phyloP scores from a whole-genome alignment of 164 flowering plant species.

The Protea cynaroides region DNA sequence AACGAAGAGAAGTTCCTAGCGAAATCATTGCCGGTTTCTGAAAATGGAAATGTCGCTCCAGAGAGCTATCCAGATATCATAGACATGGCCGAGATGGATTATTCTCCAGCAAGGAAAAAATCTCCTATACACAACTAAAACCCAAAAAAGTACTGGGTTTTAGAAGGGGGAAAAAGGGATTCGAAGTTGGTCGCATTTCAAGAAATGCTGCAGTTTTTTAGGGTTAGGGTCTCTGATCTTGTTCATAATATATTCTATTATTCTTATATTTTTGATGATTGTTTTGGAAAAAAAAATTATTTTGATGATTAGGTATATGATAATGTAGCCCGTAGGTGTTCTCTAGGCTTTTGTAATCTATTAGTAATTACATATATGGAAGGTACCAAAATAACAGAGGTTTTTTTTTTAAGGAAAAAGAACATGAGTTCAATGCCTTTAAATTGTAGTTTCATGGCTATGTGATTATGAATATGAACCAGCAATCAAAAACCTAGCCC shows the following conservation, averaged over 20 bases:
- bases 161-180: no score
- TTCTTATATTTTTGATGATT: no score
- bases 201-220: slow-evolving; percentile 43
- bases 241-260: slow-evolving; percentile 25
- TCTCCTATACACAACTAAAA: no score
- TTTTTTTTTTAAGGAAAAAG: no score
- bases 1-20: slow-evolving; percentile 22
- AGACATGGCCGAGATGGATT: slow-evolving; percentile 76
- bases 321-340: neutral
- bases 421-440: no score
- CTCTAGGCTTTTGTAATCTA: neutral
- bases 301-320: slow-evolving; percentile 14
- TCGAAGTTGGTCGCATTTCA: slow-evolving; percentile 12
- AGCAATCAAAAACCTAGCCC: no score
- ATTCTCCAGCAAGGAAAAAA: slow-evolving; percentile 72
- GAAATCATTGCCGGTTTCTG: slow-evolving; percentile 16
- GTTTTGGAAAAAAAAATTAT: no score
- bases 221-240: slow-evolving; percentile 32
- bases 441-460: no score
- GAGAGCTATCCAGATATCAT: slow-evolving; percentile 39
- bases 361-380: slow-evolving; percentile 6
- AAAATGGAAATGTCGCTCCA: slow-evolving; percentile 12
- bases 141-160: no score
- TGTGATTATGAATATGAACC: no score
- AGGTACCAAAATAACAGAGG: slow-evolving; percentile 8